Evolutionary conservation across 441 rosid species (phyloP), one percentile per base, ranked within the genome.

Genomic region (Adansonia grandidieri): DNA sequence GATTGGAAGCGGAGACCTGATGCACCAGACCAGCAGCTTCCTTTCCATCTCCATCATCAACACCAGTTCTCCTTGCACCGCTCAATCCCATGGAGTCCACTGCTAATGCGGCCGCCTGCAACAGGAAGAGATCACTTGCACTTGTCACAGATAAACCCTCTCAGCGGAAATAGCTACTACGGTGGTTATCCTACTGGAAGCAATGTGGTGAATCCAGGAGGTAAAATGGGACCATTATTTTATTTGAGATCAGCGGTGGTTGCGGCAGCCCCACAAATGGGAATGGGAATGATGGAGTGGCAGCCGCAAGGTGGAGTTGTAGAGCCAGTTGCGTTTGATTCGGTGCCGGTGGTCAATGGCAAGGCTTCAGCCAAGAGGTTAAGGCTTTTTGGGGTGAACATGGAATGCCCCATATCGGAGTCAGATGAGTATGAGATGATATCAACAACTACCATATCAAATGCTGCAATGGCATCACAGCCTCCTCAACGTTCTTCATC

Each of bases 321-420:
- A 40, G 80, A 81, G 73, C 86, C 89, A 1, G 71, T 86, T 82
- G 91, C 89, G 82, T 82, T 84, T 58, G 91, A 86, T 64, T 91
- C 95, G 22, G 89, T 88, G 48, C 93, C 95, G 5, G 86, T 89
- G 77, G 93, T 87, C 70, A 90, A 85, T 5, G 88, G 93, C 0
- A 86, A 83, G 61, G 86, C 88, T 0, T 86, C 84, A 2, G 89
- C 85, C 10, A 91, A 91, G 82, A 77, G 91, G 75, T 75, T 91
- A 28, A 87, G 95, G 85, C 84, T 91, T 45, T 91, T 91, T 45
- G 95, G 95, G 22, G 95, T 91, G 73, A 91, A 89, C 88, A 81
- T 89, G 92, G 92, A 87, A 19, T 89, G 92, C 75, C 88, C 91
- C 48, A 76, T 76, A 20, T 73, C 84, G 11, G 90, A 87, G 62